phyloP scores from a whole-genome alignment of 257 asterid genomes.

The Ilex asprella region DNA sequence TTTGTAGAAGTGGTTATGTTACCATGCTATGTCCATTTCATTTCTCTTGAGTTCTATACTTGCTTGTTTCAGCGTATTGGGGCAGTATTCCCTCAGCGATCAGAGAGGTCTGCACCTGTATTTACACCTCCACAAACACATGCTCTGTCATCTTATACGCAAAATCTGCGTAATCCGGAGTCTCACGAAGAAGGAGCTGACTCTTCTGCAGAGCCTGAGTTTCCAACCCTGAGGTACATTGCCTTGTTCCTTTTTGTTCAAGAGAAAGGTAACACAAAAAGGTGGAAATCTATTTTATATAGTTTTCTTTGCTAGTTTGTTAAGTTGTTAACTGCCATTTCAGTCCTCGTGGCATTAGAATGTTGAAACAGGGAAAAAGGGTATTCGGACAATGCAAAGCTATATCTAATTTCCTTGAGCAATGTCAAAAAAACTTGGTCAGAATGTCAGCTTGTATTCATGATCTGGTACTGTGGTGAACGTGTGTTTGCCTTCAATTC shows the following conservation, averaged over 20 bases:
- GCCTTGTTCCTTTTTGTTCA: slow-evolving; percentile 3
- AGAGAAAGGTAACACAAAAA: too few relatives aligned
- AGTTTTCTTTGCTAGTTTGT: too few relatives aligned
- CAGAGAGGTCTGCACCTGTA: slow-evolving; percentile 84
- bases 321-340: too few relatives aligned
- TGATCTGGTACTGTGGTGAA: background rate
- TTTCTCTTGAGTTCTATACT: slow-evolving; percentile 6
- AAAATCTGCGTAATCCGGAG: slow-evolving; percentile 67
- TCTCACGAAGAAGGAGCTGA: slow-evolving; percentile 58
- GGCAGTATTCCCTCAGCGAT: slow-evolving; percentile 92
- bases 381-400: too few relatives aligned
- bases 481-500: background rate
- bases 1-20: background rate
- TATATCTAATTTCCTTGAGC: too few relatives aligned
- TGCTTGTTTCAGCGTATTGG: slow-evolving; percentile 74
- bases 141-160: slow-evolving; percentile 85
- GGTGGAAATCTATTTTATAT: too few relatives aligned
- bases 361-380: too few relatives aligned
- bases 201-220: slow-evolving; percentile 90
- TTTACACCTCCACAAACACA: slow-evolving; percentile 93
- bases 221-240: slow-evolving; percentile 81
- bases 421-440: too few relatives aligned
- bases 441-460: too few relatives aligned
- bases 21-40: background rate
- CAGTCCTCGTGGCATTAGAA: too few relatives aligned